phyloP scores from a whole-genome alignment of 2,329 filamentous ascomycete species.

The Ramularia endophylla region DNA sequence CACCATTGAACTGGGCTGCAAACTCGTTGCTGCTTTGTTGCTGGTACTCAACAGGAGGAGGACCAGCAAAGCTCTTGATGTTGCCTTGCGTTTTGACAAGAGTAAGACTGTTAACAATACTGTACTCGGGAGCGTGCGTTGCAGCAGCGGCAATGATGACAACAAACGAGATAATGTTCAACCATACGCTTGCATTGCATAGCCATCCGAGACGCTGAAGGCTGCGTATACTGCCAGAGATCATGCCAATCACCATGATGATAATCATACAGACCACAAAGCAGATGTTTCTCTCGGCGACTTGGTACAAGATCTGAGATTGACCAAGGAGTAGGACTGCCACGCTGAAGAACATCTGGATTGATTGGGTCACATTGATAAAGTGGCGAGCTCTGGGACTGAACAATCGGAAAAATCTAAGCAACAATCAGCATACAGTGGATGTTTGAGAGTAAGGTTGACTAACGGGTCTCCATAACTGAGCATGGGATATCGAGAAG shows the following conservation, averaged over 20 bases:
- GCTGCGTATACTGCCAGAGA: slow-evolving; percentile 52
- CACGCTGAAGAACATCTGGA: slow-evolving; percentile 46
- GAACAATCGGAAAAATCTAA: slow-evolving; percentile 33
- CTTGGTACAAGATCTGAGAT: slow-evolving; percentile 50
- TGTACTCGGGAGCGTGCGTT: not conserved
- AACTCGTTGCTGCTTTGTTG: slow-evolving; percentile 8
- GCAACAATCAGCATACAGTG: too few species aligned
- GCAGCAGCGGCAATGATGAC: not conserved
- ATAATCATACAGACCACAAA: slow-evolving; percentile 49
- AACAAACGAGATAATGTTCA: slow-evolving; percentile 37
- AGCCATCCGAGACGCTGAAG: slow-evolving; percentile 51
- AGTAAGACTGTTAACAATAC: not conserved
- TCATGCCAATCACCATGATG: slow-evolving; percentile 39
- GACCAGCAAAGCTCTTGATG: slow-evolving; percentile 36
- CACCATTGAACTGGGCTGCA: slow-evolving; percentile 13
- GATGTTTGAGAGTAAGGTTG: too few species aligned
- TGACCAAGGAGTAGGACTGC: slow-evolving; percentile 48
- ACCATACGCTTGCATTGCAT: slow-evolving; percentile 50
- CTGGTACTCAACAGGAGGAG: slow-evolving; percentile 27
- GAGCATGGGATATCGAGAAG: slow-evolving; percentile 34
- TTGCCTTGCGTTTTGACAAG: slow-evolving; percentile 8
- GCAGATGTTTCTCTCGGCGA: slow-evolving; percentile 40
- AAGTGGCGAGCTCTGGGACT: slow-evolving; percentile 33
- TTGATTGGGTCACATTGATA: slow-evolving; percentile 33
- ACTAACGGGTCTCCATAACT: slow-evolving; percentile 35